Evolutionary conservation across 805 yeast genomes (phyloP).

Genomic region (Zygoascus biomembranicola): DNA sequence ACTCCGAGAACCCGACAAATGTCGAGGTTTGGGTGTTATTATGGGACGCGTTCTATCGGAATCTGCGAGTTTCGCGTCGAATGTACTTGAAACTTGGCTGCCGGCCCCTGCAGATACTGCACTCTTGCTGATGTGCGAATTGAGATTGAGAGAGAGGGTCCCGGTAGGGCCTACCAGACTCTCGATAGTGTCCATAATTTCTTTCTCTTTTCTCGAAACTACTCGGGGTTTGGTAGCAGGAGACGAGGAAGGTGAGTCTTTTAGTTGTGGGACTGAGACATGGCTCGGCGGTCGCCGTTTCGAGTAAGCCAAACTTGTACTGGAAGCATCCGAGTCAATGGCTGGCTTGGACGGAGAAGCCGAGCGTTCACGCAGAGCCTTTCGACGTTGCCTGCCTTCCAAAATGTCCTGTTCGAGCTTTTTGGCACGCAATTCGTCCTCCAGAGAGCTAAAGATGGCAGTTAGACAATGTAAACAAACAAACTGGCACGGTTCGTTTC

Average conservation of each 20-base stretch:
- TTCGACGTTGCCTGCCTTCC: constrained; percentile 23
- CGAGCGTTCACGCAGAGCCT: constrained; percentile 21
- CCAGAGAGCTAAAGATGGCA: constrained; percentile 16
- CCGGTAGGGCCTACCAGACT: constrained; percentile 1
- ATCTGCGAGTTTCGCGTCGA: background rate
- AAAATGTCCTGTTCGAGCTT: constrained; percentile 23
- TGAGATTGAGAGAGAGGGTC: background rate
- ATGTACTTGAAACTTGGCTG: background rate
- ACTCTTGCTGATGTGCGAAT: background rate
- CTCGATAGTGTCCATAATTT: background rate
- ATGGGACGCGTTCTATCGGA: background rate
- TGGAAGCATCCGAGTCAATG: background rate
- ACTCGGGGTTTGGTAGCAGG: constrained; percentile 1
- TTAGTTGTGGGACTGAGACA: background rate
- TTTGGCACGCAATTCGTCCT: constrained; percentile 25
- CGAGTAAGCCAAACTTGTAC: background rate
- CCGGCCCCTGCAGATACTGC: background rate
- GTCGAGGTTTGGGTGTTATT: background rate
- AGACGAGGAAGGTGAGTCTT: background rate
- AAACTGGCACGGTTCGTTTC: no score
- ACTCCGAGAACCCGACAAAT: background rate
- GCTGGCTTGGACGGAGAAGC: constrained; percentile 6
- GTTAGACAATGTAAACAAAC: background rate
- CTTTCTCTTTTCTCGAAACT: background rate
- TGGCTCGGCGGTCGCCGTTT: background rate